Conservation (phyloP, 768 basidiomycete species). For the Heimioporus sp. region DNA sequence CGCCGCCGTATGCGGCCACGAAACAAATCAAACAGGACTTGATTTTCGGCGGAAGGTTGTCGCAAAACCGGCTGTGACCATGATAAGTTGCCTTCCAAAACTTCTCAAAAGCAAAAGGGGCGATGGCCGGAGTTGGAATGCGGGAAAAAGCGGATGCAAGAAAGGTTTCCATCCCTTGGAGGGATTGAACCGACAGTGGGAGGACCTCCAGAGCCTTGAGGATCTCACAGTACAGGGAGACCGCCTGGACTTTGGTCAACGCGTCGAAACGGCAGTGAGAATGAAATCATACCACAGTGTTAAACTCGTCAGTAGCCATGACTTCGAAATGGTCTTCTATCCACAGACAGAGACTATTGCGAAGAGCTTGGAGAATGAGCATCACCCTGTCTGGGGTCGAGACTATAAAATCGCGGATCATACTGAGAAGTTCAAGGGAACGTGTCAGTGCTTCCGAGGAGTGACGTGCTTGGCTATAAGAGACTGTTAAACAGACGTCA, state of each 20-base stretch:
- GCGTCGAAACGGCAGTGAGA: not conserved
- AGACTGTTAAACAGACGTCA: conserved; percentile 28
- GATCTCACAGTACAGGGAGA: conserved; percentile 43
- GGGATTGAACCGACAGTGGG: conserved; percentile 39
- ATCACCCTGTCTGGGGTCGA: conserved; percentile 29
- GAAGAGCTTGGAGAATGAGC: conserved; percentile 35
- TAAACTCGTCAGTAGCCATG: conserved; percentile 45
- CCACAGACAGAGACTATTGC: conserved; percentile 47
- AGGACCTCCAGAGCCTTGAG: conserved; percentile 38
- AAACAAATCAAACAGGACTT: conserved; percentile 45
- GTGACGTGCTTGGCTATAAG: conserved; percentile 31
- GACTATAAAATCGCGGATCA: conserved; percentile 33
- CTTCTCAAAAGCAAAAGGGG: conserved; percentile 49
- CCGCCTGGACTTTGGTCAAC: conserved; percentile 17
- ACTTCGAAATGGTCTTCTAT: conserved; percentile 44
- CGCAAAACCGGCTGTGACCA: conserved; percentile 34
- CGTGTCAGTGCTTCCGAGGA: conserved; percentile 23
- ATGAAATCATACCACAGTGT: conserved; percentile 41
- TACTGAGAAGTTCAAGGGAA: conserved; percentile 38
- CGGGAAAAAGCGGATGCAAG: conserved; percentile 51
- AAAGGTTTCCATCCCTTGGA: conserved; percentile 44
- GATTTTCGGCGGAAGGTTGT: conserved; percentile 41
- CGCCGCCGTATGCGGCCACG: conserved; percentile 46
- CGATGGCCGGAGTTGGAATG: conserved; percentile 45
- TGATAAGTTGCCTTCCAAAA: conserved; percentile 63